Evolutionary conservation across 225 moss, liverwort and hornwort species (phyloP), one percentile per base, ranked within the genome.

Genomic region (Physcomitrellopsis africana): DNA sequence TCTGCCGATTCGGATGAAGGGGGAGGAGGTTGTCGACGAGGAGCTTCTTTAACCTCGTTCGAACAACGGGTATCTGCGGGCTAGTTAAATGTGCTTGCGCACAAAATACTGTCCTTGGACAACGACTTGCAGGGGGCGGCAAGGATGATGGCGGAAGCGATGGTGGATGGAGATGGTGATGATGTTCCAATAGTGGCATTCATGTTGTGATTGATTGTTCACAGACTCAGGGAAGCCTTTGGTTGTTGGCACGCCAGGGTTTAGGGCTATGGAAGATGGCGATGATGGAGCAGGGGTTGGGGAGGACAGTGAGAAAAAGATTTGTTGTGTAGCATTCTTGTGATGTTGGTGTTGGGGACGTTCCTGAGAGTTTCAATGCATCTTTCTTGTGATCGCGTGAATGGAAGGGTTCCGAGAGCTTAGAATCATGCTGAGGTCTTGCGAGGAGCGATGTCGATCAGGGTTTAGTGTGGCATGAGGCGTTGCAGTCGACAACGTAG

Each of bases 261-360:
- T 60, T 78, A 78, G 74, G 75, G 84, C 63, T 75, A 81, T 81
- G 81, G 81, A 81, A 23, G 81, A 86, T 60, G 79, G 83, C 10
- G 80, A 92, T 78, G 96, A 92, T 94, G 83, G 86, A 86, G 73
- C 90, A 76, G 89, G 87, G 88, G 91, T 90, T 86, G 85, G 91
- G 68, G 75, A 92, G 73, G 92, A 32, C 70, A 75, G 37, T 68
- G 90, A 48, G 88, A 90, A 72, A 84, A 92, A 79, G 86, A 86
- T 80, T 72, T 77, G 63, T 52, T 89, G 19, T 64, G 88, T 45
- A 52, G 80, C 61, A 78, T 29, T 3, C 11, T 48, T 54, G 0
- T 74, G 51, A 63, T n/a, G 68, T 24, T 0, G 62, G 20, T 54
- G 10, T 63, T 23, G 54, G 49, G 27, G n/a, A 59, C 32, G 32